These are phyloP conservation scores for Fomitopsis pulvina DNA, from an alignment of 768 basidiomycete species.

Conservation along the genomic window DNA sequence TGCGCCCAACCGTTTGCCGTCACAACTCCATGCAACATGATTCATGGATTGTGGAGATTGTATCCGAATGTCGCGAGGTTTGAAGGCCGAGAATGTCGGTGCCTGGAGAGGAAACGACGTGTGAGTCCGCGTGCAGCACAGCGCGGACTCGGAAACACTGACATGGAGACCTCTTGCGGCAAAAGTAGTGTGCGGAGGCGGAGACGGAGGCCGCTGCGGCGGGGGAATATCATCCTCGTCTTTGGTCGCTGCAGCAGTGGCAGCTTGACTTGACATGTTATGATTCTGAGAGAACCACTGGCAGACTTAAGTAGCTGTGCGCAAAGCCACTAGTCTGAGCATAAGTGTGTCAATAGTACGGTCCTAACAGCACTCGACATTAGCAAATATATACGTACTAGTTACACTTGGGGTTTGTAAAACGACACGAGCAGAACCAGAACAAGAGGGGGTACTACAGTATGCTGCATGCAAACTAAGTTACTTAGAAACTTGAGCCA, in stretches of 20 bases:
- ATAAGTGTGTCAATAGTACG: too few species aligned
- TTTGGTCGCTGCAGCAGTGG: conserved; percentile 28
- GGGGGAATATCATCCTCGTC: conserved; percentile 37
- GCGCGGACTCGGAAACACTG: conserved; percentile 25
- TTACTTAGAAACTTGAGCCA: too few species aligned
- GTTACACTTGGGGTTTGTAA: too few species aligned
- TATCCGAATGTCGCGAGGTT: conserved; percentile 68
- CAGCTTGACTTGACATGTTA: conserved; percentile 21
- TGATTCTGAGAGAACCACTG: too few species aligned
- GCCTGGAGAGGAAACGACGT: conserved; percentile 35
- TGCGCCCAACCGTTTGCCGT: conserved; percentile 75
- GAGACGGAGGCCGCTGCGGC: conserved; percentile 51
- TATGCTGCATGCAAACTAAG: too few species aligned
- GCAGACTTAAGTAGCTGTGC: too few species aligned
- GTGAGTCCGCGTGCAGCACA: not conserved
- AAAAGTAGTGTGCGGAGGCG: conserved; percentile 68
- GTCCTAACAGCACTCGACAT: too few species aligned
- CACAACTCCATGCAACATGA: conserved; percentile 81
- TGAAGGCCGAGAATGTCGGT: conserved; percentile 75
- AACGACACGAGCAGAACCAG: too few species aligned
- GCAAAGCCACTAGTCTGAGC: too few species aligned
- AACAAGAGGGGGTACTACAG: too few species aligned
- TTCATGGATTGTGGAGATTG: conserved; percentile 58
- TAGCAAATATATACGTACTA: too few species aligned
- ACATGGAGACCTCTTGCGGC: conserved; percentile 68